Percentiles rank a stretch among this genome's conserved stretches.
Conservation (phyloP, 2,329 filamentous ascomycete species). For the Alternaria gaisen region DNA sequence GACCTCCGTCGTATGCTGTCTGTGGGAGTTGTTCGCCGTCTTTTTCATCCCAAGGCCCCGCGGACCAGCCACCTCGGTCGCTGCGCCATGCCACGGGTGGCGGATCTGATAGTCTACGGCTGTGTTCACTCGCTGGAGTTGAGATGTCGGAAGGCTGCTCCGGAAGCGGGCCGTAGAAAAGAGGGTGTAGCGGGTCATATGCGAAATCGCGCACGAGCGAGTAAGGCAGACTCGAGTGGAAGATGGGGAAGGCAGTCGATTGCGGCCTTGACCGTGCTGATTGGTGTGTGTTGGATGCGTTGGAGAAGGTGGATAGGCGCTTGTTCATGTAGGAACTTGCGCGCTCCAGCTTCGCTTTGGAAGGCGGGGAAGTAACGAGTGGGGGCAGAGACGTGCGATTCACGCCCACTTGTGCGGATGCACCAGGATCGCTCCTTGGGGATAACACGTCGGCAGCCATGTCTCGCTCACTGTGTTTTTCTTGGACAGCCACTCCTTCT, state of each 20-base stretch:
- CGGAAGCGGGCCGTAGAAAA: constrained; percentile 93
- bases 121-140: constrained; percentile 82
- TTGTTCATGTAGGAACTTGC: constrained; percentile 79
- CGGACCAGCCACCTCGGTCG: constrained; percentile 66
- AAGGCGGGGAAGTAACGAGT: constrained; percentile 60
- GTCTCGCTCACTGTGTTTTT: constrained; percentile 30
- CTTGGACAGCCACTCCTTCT: constrained; percentile 39
- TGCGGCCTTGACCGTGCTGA: constrained; percentile 74
- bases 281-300: constrained; percentile 45
- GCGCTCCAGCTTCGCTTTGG: constrained; percentile 64
- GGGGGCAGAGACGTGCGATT: constrained; percentile 57
- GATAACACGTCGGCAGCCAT: constrained; percentile 53
- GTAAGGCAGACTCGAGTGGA: constrained; percentile 85
- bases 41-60: constrained; percentile 61
- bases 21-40: constrained; percentile 75
- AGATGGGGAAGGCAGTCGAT: constrained; percentile 83
- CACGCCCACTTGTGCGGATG: constrained; percentile 43
- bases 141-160: constrained; percentile 81
- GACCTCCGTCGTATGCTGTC: constrained; percentile 80
- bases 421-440: constrained; percentile 43
- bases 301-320: constrained; percentile 84
- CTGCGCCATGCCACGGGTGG: constrained; percentile 77
- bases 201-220: constrained; percentile 96
- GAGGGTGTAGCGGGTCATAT: constrained; percentile 80
- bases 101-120: constrained; percentile 80